These are phyloP conservation scores for Hippophae rhamnoides DNA, from an alignment of 306 rosid genomes.

Conservation along the genomic window DNA sequence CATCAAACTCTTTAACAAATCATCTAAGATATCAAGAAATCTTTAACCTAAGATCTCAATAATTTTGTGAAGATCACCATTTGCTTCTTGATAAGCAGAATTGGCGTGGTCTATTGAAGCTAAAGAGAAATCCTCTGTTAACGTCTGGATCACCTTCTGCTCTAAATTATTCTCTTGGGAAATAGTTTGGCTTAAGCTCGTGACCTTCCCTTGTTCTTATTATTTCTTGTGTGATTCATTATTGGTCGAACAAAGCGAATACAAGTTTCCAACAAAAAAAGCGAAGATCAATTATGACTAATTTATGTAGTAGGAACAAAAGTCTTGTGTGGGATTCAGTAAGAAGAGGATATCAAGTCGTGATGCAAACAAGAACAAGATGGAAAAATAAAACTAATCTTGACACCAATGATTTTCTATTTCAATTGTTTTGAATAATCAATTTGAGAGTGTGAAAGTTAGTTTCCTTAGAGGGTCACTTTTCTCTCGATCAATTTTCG, in stretches of 20 bases:
- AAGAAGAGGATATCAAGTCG: too few relatives aligned
- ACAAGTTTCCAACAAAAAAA: too few relatives aligned
- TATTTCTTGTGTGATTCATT: slow-evolving; percentile 55
- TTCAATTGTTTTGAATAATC: too few relatives aligned
- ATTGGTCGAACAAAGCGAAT: not conserved
- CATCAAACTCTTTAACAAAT: slow-evolving; percentile 25
- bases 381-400: too few relatives aligned
- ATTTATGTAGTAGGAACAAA: too few relatives aligned
- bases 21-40: slow-evolving; percentile 19
- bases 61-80: slow-evolving; percentile 25
- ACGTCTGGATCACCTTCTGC: slow-evolving; percentile 14
- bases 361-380: too few relatives aligned
- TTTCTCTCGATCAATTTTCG: too few relatives aligned
- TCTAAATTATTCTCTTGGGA: slow-evolving; percentile 5
- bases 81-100: slow-evolving; percentile 21
- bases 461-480: too few relatives aligned
- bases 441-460: too few relatives aligned
- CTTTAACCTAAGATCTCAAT: slow-evolving; percentile 28
- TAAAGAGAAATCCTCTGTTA: slow-evolving; percentile 38
- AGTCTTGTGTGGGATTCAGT: too few relatives aligned
- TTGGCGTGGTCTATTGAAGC: slow-evolving; percentile 40
- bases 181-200: slow-evolving; percentile 15
- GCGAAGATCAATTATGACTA: too few relatives aligned
- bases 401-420: too few relatives aligned
- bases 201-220: slow-evolving; percentile 36